Base-by-base conservation (phyloP, 2,329 filamentous ascomycete genomes). In the Cladosporium sp. region DNA sequence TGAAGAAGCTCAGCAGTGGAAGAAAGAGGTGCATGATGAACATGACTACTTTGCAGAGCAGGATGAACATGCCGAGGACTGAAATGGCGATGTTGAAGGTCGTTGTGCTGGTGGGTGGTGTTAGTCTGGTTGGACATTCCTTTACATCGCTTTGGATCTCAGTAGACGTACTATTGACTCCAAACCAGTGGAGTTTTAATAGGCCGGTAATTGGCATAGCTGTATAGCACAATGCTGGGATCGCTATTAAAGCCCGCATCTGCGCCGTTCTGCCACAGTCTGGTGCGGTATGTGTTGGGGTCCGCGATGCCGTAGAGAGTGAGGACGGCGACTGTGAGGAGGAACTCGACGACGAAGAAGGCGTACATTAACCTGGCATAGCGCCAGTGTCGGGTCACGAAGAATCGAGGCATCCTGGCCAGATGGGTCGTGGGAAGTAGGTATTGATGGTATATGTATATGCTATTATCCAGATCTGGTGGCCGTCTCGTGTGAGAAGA, bases 61-160 rank as follows among this genome's bases (percentile, higher is more conserved):
- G 84, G 75, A 92, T 83, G 81, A 94, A 94, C 76, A 91, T 89
- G 65, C 87, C 88, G 63, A 92, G 81, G 69, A 94, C 85, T 43
- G 90, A 89, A 70, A 93, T 89, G 74, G 89, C 89, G 70, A 93
- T 86, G 73, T 93, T 92, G 79, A 86, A 92, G 70, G 89, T 83
- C 57, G 91, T 92, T 68, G 92, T 81, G 64, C 91, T 93, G 73
- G 32, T 11, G 21, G 10, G 25, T 57, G 49, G 57, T 26, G 57
- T 34, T 23, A 26, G 10, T 14, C 14, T n/a, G 21, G 1, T 57
- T 68, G 65, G 70, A 26, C 21, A 16, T 0, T 23, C 3, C 18
- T 65, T 16, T 23, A 28, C 4, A n/a, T 10, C 16, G 11, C 4
- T 11, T 8, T 51, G n/a, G 30, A n/a, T 54, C n/a, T n/a, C n/a